phyloP scores from a whole-genome alignment of 768 basidiomycete genomes.

The Hypholoma fasciculare region DNA sequence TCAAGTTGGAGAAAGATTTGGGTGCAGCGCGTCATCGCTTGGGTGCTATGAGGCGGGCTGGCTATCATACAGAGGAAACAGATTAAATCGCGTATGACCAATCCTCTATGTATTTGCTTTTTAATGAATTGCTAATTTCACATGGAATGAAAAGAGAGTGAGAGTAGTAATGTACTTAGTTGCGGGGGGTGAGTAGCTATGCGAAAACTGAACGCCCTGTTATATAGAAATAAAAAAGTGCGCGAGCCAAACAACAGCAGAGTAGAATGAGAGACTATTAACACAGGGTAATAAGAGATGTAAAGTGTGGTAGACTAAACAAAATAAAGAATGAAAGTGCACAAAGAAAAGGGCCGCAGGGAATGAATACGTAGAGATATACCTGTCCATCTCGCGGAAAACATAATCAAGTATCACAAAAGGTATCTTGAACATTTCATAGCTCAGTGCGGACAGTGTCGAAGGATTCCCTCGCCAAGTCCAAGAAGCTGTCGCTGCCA shows the following conservation, averaged over 20 bases:
- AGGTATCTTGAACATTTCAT: background rate
- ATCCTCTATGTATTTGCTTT: constrained; percentile 17
- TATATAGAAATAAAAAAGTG: constrained; percentile 22
- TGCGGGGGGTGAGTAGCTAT: constrained; percentile 1
- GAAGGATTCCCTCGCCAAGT: constrained; percentile 52
- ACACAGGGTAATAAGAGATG: constrained; percentile 8
- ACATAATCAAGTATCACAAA: background rate
- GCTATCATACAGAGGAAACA: constrained; percentile 86
- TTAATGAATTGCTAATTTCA: constrained; percentile 15
- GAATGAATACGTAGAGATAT: background rate
- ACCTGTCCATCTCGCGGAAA: background rate
- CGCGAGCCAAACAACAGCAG: constrained; percentile 10
- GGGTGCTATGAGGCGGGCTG: constrained; percentile 85
- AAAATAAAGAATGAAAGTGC: constrained; percentile 11
- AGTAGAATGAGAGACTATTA: constrained; percentile 15
- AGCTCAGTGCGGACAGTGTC: constrained; percentile 31
- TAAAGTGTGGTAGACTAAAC: constrained; percentile 3
- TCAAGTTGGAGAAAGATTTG: constrained; percentile 94
- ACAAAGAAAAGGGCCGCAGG: constrained; percentile 5
- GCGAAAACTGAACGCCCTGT: constrained; percentile 10
- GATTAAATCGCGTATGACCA: constrained; percentile 38
- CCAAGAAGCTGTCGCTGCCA: constrained; percentile 44
- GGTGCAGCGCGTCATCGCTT: constrained; percentile 81
- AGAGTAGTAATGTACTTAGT: constrained; percentile 11
- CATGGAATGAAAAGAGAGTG: constrained; percentile 8